phyloP scores from a whole-genome alignment of 2,329 filamentous ascomycete genomes.

The Alternaria postmessia region DNA sequence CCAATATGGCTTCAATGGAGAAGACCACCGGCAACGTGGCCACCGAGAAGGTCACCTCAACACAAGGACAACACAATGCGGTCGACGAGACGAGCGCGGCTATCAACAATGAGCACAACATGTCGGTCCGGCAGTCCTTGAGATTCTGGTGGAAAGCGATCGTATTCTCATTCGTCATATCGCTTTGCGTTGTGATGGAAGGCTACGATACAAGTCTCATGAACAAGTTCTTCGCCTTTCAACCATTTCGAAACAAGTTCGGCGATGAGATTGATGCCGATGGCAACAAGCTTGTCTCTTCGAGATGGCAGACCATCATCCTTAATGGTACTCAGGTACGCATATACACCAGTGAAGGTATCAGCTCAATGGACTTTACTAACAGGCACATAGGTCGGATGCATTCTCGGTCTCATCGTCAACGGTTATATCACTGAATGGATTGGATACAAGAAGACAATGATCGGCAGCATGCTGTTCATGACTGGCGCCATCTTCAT shows the following conservation, averaged over 20 bases:
- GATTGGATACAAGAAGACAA: slow-evolving; percentile 48
- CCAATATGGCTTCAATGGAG: slow-evolving; percentile 20
- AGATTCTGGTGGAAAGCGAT: slow-evolving; percentile 85
- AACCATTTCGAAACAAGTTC: slow-evolving; percentile 52
- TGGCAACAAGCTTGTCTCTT: slow-evolving; percentile 49
- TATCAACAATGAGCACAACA: slow-evolving; percentile 55
- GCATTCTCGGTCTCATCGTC: slow-evolving; percentile 53
- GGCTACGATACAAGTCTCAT: slow-evolving; percentile 82
- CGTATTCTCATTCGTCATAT: slow-evolving; percentile 81
- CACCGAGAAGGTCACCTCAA: slow-evolving; percentile 27
- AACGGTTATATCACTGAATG: slow-evolving; percentile 54
- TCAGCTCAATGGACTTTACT: not conserved
- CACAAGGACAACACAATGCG: slow-evolving; percentile 18
- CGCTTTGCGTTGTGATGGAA: slow-evolving; percentile 87
- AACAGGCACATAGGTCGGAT: slow-evolving; percentile 45
- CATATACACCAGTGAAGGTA: not conserved
- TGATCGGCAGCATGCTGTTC: slow-evolving; percentile 35
- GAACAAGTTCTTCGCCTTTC: slow-evolving; percentile 73
- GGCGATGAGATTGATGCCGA: slow-evolving; percentile 47
- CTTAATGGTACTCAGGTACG: slow-evolving; percentile 53
- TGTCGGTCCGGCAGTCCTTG: slow-evolving; percentile 72
- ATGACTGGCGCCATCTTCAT: slow-evolving; percentile 37
- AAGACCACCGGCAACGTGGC: slow-evolving; percentile 32
- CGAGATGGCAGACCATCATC: slow-evolving; percentile 55
- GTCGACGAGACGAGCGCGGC: slow-evolving; percentile 32